Base-by-base conservation (phyloP, 108 stramenopile genomes). In the Skeletonema tropicum region DNA sequence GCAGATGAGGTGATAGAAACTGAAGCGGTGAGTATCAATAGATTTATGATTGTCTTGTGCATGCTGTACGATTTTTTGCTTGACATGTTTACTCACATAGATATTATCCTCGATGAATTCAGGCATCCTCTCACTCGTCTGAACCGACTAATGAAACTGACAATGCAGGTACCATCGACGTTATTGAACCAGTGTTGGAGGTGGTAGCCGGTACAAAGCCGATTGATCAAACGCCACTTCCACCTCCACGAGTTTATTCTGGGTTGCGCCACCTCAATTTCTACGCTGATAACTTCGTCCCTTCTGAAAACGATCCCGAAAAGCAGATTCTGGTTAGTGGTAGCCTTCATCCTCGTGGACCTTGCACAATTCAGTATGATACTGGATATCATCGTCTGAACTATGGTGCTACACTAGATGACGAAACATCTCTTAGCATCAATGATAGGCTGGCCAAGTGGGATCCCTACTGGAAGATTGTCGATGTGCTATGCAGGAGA, bases 261-360 rank as follows among this genome's bases (percentile, higher is more conserved):
- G 21, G 19, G 0, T 10, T 9, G 21, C 52, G 52, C 9, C 52
- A 55, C 17, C 19, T 55, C 19, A 55, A 55, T 55, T 55, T 55
- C 52, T 55, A 55, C 52, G 52, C 52, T 9, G 52, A 55, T 10
- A 55, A 55, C 1, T 55, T 55, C 7, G 2, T 55, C 21, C 19
- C 19, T 55, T 55, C 52, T 55, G 21, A 19, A 6, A 23, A 55
- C n/a, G 52, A 55, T 23, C 52, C 52, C 52, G 17, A 55, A 2
- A 5, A 23, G 52, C 6, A 4, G 13, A 14, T 45, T 1, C 9
- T 23, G 52, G 23, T 25, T 3, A 55, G 52, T 55, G 52, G 52
- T 55, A 55, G 52, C 52, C 19, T 55, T n/a, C 52, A 25, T 55
- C 21, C 52, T 55, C 52, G 52, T 55, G 52, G 17, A 7, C 52